Percentiles rank a stretch among this genome's conserved stretches.
Evolutionary conservation across 129 eudicot species (phyloP).

Genomic region (Glebionis coronaria): DNA sequence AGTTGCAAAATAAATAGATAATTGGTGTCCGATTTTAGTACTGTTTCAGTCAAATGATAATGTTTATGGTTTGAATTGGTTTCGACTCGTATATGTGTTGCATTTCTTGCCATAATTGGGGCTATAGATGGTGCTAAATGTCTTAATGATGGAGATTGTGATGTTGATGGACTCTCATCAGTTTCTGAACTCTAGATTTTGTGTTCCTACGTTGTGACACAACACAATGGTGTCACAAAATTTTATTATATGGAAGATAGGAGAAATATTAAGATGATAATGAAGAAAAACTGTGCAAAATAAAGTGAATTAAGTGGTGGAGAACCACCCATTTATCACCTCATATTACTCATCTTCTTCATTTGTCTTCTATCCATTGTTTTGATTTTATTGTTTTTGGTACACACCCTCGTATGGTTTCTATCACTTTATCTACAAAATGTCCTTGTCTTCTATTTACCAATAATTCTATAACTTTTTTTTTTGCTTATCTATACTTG

Average conservation of each 20-base stretch:
- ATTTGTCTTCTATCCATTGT: constrained; percentile 32
- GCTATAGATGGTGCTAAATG: no score
- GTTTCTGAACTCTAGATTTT: no score
- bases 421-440: constrained; percentile 31
- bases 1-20: no score
- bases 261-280: constrained; percentile 10
- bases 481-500: constrained; percentile 29
- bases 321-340: constrained; percentile 36
- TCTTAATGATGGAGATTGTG: no score
- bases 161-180: no score
- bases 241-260: background rate
- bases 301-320: constrained; percentile 25
- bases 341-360: constrained; percentile 37
- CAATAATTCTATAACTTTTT: constrained; percentile 2
- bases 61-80: no score
- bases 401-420: constrained; percentile 33
- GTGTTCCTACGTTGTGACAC: constrained; percentile 11
- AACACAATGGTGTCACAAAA: constrained; percentile 9
- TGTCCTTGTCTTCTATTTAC: constrained; percentile 27
- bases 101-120: no score
- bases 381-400: constrained; percentile 22
- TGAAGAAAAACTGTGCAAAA: constrained; percentile 3
- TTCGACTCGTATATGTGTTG: no score
- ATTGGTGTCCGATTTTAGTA: no score
- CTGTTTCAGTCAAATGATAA: no score